Base-by-base conservation (phyloP, 1,139 yeast species). In the Oligophagozyma castellii region DNA sequence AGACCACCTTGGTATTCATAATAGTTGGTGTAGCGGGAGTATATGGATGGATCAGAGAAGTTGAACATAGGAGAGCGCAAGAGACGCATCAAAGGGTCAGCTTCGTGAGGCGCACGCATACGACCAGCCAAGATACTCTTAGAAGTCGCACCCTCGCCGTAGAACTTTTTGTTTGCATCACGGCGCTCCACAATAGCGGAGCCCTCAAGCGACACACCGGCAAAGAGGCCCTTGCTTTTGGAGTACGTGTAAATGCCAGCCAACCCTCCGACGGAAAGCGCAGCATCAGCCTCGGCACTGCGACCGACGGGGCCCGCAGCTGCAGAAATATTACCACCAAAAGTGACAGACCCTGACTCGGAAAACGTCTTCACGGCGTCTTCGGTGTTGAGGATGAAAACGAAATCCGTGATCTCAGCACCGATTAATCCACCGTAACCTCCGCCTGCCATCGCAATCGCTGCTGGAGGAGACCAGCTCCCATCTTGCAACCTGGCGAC, bases 381-480 rank as follows among this genome's bases (percentile, higher is more conserved):
- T 35, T 71, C 67, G 15, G 78, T 70, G 58, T 89, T 89, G 41
- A 89, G 67, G 35, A 89, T 86, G 53, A 89, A 89, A 22, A 89
- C 95, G 55, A 89, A 89, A 59, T 89, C 98, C 1, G 98, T 89
- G 45, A 89, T 62, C 53, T 89, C 98, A 3, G 94, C 93, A 22
- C 98, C 98, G 42, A 89, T 70, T 58, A 84, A 93, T 21, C 98
- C 98, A 32, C 98, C 98, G 4, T 89, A 95, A 45, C 98, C 96
- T 3, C 95, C 95, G 41, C 98, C 98, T 1, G 94, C 96, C 8
- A 95, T 79, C 29, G 74, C 77, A 43, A 89, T 77, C 5, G 95
- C 96, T 2, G 93, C 76, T 1, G 98, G 98, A 1, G 95, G 92
- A n/a, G 95, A 83, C 98, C 98, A 89, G 1, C 73, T 56, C 1